These are phyloP conservation scores for Backusella parvicylindrica DNA, from an alignment of 192 early-diverging fungal species.

Conservation along the genomic window DNA sequence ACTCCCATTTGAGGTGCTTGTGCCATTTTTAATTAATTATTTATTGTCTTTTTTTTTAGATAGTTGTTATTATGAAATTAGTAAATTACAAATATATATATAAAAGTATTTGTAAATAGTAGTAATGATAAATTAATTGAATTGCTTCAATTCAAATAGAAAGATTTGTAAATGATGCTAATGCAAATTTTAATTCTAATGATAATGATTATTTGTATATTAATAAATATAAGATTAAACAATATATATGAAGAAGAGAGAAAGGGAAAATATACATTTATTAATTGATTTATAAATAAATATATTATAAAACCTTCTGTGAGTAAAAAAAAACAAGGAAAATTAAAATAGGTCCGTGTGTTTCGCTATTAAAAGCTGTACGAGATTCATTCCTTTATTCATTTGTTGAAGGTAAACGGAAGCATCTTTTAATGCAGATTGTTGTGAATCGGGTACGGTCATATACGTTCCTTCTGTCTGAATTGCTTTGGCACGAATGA, in stretches of 20 bases:
- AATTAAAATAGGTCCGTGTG: background rate
- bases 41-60: background rate
- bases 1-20: background rate
- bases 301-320: background rate
- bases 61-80: background rate
- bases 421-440: conserved; percentile 12
- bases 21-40: background rate
- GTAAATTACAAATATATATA: background rate
- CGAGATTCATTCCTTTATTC: conserved; percentile 28
- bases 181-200: too few species aligned
- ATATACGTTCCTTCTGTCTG: background rate
- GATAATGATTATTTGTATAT: too few species aligned
- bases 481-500: conserved; percentile 47
- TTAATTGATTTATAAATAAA: background rate
- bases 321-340: background rate
- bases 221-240: background rate
- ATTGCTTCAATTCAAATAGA: too few species aligned
- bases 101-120: background rate
- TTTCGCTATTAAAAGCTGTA: conserved; percentile 9
- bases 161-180: too few species aligned
- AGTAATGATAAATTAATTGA: background rate
- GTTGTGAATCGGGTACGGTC: background rate
- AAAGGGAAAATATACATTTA: background rate
- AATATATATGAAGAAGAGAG: too few species aligned
- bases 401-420: conserved; percentile 24